Percentiles rank a stretch among this genome's conserved stretches.
Evolutionary conservation across 495 filamentous ascomycete species (phyloP).

Genomic region (Hypoxylon trugodes): DNA sequence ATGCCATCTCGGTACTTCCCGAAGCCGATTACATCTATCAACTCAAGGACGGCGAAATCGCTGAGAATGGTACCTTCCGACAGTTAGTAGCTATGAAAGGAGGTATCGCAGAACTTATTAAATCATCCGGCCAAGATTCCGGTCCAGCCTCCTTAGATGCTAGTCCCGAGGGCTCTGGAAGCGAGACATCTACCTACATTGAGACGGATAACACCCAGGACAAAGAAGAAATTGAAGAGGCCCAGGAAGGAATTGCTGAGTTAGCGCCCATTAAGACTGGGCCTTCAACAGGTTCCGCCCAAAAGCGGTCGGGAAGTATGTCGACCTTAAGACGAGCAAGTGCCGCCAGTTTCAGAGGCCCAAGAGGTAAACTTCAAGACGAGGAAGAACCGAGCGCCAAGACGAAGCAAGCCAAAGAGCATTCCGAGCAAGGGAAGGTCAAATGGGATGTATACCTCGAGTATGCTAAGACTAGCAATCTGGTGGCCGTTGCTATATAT

Average conservation of each 20-base stretch:
- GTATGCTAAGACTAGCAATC: slow-evolving; percentile 93
- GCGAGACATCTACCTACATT: slow-evolving; percentile 69
- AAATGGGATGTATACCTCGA: slow-evolving; percentile 91
- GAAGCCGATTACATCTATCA: slow-evolving; percentile 85
- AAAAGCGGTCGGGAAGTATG: slow-evolving; percentile 69
- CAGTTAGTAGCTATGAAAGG: slow-evolving; percentile 94
- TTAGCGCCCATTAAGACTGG: slow-evolving; percentile 75
- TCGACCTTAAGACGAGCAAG: slow-evolving; percentile 87
- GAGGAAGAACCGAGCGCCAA: slow-evolving; percentile 78
- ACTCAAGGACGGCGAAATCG: slow-evolving; percentile 80
- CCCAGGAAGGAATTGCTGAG: slow-evolving; percentile 71
- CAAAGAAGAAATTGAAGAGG: slow-evolving; percentile 72
- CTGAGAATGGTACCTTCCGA: slow-evolving; percentile 88
- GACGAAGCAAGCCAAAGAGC: slow-evolving; percentile 86
- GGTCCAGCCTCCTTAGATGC: slow-evolving; percentile 42
- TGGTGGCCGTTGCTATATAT: slow-evolving; percentile 84
- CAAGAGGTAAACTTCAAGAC: slow-evolving; percentile 81
- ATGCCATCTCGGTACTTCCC: slow-evolving; percentile 90
- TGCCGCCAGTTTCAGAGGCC: slow-evolving; percentile 86
- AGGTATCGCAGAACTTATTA: slow-evolving; percentile 85
- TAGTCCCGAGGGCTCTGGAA: slow-evolving; percentile 57
- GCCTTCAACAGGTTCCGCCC: slow-evolving; percentile 44
- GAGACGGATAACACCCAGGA: slow-evolving; percentile 56
- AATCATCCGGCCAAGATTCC: slow-evolving; percentile 68
- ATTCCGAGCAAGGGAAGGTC: slow-evolving; percentile 91